phyloP scores from a whole-genome alignment of 768 basidiomycete species.

The Solioccasus polychromus region DNA sequence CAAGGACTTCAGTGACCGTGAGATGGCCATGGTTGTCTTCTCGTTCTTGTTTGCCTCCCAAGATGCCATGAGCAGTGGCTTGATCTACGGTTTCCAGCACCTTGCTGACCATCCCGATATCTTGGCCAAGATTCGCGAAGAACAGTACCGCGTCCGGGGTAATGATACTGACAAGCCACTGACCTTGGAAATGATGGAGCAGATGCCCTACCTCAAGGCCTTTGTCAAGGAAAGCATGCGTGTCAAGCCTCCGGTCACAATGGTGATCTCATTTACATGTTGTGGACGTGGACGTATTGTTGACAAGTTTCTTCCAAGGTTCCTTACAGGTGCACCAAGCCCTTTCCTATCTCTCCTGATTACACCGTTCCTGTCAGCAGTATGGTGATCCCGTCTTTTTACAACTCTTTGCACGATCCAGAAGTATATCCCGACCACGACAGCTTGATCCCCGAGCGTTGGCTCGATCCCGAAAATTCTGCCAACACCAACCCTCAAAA shows the following conservation, averaged over 20 bases:
- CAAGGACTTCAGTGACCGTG: slow-evolving; percentile 84
- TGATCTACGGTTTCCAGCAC: slow-evolving; percentile 96
- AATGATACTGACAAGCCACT: slow-evolving; percentile 74
- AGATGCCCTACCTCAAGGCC: slow-evolving; percentile 91
- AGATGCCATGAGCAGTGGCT: slow-evolving; percentile 97
- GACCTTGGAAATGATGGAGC: slow-evolving; percentile 84
- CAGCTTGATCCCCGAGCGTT: slow-evolving; percentile 81
- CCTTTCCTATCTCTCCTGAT: slow-evolving; percentile 89
- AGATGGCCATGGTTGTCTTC: slow-evolving; percentile 97
- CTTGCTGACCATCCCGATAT: slow-evolving; percentile 90
- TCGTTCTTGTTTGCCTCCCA: slow-evolving; percentile 96
- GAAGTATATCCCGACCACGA: slow-evolving; percentile 87
- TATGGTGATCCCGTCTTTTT: slow-evolving; percentile 96
- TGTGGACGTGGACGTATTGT: not conserved
- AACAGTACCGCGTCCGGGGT: slow-evolving; percentile 81
- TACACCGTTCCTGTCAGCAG: slow-evolving; percentile 90
- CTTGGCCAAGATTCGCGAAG: slow-evolving; percentile 83
- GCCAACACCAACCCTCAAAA: slow-evolving; percentile 89
- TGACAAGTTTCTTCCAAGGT: slow-evolving; percentile 49
- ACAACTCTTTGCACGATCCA: slow-evolving; percentile 89
- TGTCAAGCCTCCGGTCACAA: slow-evolving; percentile 90
- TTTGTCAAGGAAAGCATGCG: slow-evolving; percentile 93
- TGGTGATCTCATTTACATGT: slow-evolving; percentile 53
- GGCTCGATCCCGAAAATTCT: slow-evolving; percentile 77
- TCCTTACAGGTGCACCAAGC: slow-evolving; percentile 85